Conservation (phyloP, 2,329 filamentous ascomycete genomes). For the Fusarium sp. region DNA sequence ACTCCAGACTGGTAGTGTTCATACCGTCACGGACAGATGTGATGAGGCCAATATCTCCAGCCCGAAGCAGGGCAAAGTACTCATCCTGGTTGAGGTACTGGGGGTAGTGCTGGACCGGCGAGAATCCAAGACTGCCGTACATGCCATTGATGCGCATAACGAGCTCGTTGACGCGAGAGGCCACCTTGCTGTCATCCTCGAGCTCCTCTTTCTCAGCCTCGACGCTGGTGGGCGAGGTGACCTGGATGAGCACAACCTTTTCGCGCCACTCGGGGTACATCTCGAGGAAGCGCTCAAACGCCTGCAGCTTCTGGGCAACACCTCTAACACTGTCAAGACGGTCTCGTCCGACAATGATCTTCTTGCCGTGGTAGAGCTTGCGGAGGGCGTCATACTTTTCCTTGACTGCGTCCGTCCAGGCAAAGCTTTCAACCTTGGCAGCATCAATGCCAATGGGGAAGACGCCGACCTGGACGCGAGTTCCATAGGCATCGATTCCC, state of each 20-base stretch:
- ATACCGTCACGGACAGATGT: conserved; percentile 96
- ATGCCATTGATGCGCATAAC: conserved; percentile 90
- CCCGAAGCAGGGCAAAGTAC: conserved; percentile 91
- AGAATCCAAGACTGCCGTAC: conserved; percentile 86
- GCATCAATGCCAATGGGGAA: conserved; percentile 96
- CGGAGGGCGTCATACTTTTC: conserved; percentile 76
- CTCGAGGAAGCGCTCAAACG: conserved; percentile 91
- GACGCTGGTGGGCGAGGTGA: conserved; percentile 85
- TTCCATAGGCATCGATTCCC: conserved; percentile 87
- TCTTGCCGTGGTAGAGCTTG: conserved; percentile 84
- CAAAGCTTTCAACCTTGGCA: conserved; percentile 75
- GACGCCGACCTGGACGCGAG: conserved; percentile 87
- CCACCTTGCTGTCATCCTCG: conserved; percentile 73
- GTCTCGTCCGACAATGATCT: conserved; percentile 93
- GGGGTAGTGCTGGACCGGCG: conserved; percentile 92
- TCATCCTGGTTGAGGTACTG: conserved; percentile 90
- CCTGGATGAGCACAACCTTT: conserved; percentile 91
- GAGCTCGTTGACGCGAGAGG: conserved; percentile 87
- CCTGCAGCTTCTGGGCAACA: conserved; percentile 94
- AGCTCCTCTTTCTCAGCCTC: conserved; percentile 79
- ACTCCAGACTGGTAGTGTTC: conserved; percentile 97
- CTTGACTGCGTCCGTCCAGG: conserved; percentile 74
- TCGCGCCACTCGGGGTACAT: conserved; percentile 91
- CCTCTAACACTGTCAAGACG: conserved; percentile 92
- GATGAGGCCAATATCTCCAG: conserved; percentile 90